These are phyloP conservation scores for Pseudisothecium myosuroides DNA, from an alignment of 225 moss, liverwort and hornwort genomes.

Conservation along the genomic window DNA sequence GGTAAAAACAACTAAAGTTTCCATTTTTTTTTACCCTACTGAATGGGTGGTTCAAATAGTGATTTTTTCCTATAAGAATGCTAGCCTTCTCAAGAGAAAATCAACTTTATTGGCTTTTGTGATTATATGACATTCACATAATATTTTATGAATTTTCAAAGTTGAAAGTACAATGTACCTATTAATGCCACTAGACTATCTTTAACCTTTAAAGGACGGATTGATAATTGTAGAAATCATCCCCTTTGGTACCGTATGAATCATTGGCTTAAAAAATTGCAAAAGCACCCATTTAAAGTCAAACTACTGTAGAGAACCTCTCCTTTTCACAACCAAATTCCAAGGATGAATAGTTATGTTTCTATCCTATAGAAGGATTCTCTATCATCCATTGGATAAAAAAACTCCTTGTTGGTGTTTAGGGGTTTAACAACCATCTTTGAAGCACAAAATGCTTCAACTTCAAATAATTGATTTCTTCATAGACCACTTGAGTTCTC, in stretches of 20 bases:
- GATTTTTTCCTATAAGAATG: neutral
- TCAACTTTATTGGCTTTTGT: neutral
- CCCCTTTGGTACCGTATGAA: no score
- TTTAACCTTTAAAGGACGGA: no score
- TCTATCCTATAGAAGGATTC: no score
- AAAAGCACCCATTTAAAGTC: no score
- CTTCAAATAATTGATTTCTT: neutral
- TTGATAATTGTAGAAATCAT: no score
- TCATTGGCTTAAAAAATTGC: no score
- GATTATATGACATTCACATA: neutral
- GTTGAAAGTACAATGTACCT: neutral
- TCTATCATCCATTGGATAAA: no score
- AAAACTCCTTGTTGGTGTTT: no score
- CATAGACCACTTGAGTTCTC: neutral
- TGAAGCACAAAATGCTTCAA: neutral
- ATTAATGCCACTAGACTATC: neutral
- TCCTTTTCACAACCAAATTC: no score
- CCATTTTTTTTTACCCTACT: neutral
- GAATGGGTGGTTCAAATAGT: no score
- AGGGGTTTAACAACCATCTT: neutral
- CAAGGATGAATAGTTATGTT: no score
- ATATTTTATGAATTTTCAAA: neutral
- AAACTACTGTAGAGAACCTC: no score
- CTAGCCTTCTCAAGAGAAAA: neutral
- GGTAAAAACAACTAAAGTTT: neutral